Conservation (phyloP, 306 rosid species). For the Vigna mungo region DNA sequence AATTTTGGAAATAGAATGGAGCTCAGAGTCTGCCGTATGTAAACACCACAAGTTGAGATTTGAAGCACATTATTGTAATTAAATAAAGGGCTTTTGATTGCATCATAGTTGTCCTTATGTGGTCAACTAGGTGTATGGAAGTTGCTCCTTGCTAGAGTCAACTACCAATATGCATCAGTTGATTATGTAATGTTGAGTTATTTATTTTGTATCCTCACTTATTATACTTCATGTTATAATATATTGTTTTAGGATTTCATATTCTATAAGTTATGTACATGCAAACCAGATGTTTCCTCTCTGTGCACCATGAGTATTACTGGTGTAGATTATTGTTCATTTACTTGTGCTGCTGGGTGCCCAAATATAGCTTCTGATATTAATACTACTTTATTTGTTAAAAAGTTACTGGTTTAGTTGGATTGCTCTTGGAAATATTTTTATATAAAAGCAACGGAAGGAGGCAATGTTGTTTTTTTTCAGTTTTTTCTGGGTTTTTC, state of each 20-base stretch:
- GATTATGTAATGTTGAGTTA: constrained; percentile 34
- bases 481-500: not conserved
- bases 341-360: not conserved
- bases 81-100: constrained; percentile 33
- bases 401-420: constrained; percentile 2
- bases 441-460: not conserved
- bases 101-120: constrained; percentile 42
- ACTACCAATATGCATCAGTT: constrained; percentile 42
- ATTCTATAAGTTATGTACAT: constrained; percentile 16
- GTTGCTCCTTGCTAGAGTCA: constrained; percentile 51
- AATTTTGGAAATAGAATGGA: constrained; percentile 6
- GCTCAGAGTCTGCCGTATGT: constrained; percentile 6
- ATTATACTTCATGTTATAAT: not conserved
- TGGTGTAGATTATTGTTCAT: not conserved
- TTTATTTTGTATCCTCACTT: constrained; percentile 8
- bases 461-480: not conserved
- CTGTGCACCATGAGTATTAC: constrained; percentile 23
- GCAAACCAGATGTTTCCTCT: constrained; percentile 15
- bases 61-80: constrained; percentile 23
- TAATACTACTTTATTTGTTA: constrained; percentile 7
- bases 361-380: constrained; percentile 24
- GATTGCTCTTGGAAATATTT: not conserved
- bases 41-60: not conserved
- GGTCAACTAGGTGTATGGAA: constrained; percentile 50
- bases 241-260: constrained; percentile 10